These are phyloP conservation scores for Nemania sp. DNA, from an alignment of 2,329 filamentous ascomycete species.

Conservation along the genomic window DNA sequence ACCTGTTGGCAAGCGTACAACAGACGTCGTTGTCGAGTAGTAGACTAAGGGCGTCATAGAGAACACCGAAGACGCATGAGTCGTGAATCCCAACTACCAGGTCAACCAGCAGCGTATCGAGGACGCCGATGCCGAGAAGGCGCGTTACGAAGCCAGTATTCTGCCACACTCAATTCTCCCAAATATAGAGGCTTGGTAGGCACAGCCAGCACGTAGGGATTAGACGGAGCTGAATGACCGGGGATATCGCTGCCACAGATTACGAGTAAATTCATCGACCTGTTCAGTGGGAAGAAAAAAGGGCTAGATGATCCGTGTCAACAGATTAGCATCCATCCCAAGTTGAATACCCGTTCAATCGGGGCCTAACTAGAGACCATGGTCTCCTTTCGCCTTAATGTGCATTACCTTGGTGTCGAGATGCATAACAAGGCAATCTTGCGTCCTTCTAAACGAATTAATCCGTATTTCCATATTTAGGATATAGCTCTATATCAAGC, in stretches of 20 bases:
- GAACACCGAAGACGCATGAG: constrained; percentile 4
- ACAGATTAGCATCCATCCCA: too few relatives aligned
- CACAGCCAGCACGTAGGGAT: neutral
- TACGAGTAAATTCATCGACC: too few relatives aligned
- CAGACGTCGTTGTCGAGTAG: constrained; percentile 7
- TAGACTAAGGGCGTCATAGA: neutral
- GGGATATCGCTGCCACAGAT: neutral
- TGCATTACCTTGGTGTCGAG: too few relatives aligned
- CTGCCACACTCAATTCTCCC: constrained; percentile 5
- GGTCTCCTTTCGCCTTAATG: too few relatives aligned
- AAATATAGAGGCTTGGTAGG: constrained; percentile 14
- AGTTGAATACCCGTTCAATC: too few relatives aligned
- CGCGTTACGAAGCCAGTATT: neutral
- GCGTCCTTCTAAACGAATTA: too few relatives aligned
- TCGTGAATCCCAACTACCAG: neutral
- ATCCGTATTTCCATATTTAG: too few relatives aligned
- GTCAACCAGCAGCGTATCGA: constrained; percentile 9
- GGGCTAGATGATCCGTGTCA: too few relatives aligned
- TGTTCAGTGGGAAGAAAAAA: too few relatives aligned
- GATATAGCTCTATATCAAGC: too few relatives aligned
- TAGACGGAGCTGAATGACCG: neutral
- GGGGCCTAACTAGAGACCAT: too few relatives aligned
- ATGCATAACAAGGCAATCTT: too few relatives aligned
- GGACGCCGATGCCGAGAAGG: neutral
- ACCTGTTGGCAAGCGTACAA: constrained; percentile 1